Evolutionary conservation across 805 yeast species (phyloP).

Genomic region (Kazachstania psychrophila): DNA sequence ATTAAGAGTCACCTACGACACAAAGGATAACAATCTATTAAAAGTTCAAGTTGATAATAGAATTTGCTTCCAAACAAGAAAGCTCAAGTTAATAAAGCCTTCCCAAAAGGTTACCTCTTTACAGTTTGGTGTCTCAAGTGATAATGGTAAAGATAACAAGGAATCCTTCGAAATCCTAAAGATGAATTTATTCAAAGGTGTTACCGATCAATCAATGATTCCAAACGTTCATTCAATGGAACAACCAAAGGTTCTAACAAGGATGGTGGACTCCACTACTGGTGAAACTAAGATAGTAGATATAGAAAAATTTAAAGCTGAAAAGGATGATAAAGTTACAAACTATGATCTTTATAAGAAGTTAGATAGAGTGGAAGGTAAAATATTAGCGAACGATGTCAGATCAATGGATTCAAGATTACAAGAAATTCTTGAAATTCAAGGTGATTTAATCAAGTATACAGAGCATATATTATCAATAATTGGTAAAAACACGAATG

Average conservation of each 20-base stretch:
- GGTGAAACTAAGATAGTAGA: slow-evolving; percentile 26
- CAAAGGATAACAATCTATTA: slow-evolving; percentile 33
- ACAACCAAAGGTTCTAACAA: slow-evolving; percentile 38
- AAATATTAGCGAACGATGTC: slow-evolving; percentile 29
- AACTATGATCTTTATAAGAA: slow-evolving; percentile 24
- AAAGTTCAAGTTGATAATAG: slow-evolving; percentile 67
- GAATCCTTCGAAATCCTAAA: slow-evolving; percentile 61
- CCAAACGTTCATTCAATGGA: slow-evolving; percentile 43
- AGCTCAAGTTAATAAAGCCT: slow-evolving; percentile 32
- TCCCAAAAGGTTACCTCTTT: slow-evolving; percentile 27
- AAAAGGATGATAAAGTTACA: slow-evolving; percentile 12
- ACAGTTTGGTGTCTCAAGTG: slow-evolving; percentile 48
- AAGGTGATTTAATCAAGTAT: slow-evolving; percentile 17
- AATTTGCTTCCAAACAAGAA: slow-evolving; percentile 57
- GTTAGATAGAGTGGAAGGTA: slow-evolving; percentile 28
- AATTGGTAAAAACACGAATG: not conserved
- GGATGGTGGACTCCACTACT: slow-evolving; percentile 31
- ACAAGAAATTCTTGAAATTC: slow-evolving; percentile 17
- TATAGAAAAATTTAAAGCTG: slow-evolving; percentile 17
- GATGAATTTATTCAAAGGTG: slow-evolving; percentile 44
- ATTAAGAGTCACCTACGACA: slow-evolving; percentile 52
- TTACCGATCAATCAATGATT: slow-evolving; percentile 46
- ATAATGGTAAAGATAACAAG: slow-evolving; percentile 32
- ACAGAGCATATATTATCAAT: slow-evolving; percentile 12
- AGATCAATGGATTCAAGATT: slow-evolving; percentile 18